These are phyloP conservation scores for Scalesia atractyloides DNA, from an alignment of 129 eudicot genomes.

Conservation along the genomic window DNA sequence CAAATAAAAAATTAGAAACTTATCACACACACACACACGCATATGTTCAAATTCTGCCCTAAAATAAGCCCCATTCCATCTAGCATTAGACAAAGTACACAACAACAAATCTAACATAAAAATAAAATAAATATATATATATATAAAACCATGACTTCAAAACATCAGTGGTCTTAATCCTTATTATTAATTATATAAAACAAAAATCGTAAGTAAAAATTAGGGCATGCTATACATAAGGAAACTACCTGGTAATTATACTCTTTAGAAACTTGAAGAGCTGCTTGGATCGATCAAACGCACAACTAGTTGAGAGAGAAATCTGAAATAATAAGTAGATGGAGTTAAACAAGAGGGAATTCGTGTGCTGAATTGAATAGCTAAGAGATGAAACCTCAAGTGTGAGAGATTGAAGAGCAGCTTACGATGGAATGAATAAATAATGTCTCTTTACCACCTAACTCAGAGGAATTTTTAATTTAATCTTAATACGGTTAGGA, in stretches of 20 bases:
- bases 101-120: too few relatives aligned
- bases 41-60: not conserved
- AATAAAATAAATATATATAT: too few relatives aligned
- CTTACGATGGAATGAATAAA: constrained; percentile 4
- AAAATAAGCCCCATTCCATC: not conserved
- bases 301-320: not conserved
- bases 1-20: too few relatives aligned
- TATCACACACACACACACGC: not conserved
- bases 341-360: constrained; percentile 11
- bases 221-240: too few relatives aligned
- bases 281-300: constrained; percentile 26
- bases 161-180: too few relatives aligned
- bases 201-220: too few relatives aligned
- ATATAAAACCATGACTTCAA: too few relatives aligned
- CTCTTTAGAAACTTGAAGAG: constrained; percentile 24
- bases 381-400: constrained; percentile 16
- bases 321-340: constrained; percentile 20
- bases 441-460: too few relatives aligned
- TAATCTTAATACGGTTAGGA: too few relatives aligned
- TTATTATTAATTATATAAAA: too few relatives aligned
- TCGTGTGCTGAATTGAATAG: not conserved
- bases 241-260: constrained; percentile 19
- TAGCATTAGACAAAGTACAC: too few relatives aligned
- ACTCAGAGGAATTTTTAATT: too few relatives aligned
- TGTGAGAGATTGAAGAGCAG: constrained; percentile 13